A percentile compares a stretch with the other conserved stretches of the same genome.
These are phyloP conservation scores for Albophoma yamanashiensis DNA, from an alignment of 2,329 filamentous ascomycete genomes.

Conservation along the genomic window DNA sequence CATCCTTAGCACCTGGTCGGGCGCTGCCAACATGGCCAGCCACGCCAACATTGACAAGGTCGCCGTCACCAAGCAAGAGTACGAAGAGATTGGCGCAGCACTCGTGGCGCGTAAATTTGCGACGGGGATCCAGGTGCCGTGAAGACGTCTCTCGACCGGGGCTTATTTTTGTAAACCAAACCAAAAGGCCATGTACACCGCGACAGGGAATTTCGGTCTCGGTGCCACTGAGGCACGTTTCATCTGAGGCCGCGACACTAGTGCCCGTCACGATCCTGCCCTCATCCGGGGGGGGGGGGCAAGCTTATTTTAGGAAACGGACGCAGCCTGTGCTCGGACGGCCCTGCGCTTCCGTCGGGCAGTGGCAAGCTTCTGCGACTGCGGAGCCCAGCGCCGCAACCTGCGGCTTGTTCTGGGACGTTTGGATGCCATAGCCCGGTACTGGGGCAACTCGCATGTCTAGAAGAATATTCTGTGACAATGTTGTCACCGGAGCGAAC, in stretches of 20 bases:
- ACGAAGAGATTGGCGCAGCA: slow-evolving; percentile 70
- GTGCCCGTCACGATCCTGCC: neutral
- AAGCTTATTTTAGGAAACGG: neutral
- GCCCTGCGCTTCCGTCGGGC: neutral
- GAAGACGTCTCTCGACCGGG: neutral
- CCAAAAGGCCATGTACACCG: neutral
- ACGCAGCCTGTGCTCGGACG: neutral
- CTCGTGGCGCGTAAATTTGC: slow-evolving; percentile 68
- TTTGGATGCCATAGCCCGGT: too few relatives aligned
- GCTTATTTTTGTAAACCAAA: neutral
- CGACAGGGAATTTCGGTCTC: neutral
- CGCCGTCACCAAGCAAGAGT: slow-evolving; percentile 78
- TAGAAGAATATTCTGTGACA: neutral
- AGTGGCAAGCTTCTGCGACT: neutral
- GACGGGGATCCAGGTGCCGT: slow-evolving; percentile 5
- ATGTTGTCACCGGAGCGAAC: too few relatives aligned
- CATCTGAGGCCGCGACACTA: neutral
- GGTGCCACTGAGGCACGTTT: neutral
- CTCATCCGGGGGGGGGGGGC: neutral
- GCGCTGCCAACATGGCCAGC: slow-evolving; percentile 66
- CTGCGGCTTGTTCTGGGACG: neutral
- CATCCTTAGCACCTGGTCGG: slow-evolving; percentile 73
- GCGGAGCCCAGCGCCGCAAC: neutral
- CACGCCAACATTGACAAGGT: slow-evolving; percentile 57
- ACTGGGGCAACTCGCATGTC: neutral